Percentiles rank a stretch among this genome's conserved stretches.
These are phyloP conservation scores for Saitozyma sp. DNA, from an alignment of 768 basidiomycete species.

Conservation along the genomic window DNA sequence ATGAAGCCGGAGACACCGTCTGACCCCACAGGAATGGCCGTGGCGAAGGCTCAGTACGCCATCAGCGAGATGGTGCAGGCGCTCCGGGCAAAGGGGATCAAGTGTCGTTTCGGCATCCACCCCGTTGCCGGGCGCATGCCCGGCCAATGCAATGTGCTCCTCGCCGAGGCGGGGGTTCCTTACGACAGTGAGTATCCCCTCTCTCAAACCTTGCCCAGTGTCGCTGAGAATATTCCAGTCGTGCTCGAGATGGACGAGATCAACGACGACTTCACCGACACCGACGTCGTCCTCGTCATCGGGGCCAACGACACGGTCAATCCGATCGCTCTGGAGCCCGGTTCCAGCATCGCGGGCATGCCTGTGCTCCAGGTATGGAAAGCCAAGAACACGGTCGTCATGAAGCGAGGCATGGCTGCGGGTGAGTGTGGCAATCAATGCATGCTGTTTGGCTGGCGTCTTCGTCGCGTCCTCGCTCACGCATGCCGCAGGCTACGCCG, in stretches of 20 bases:
- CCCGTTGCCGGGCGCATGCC: conserved; percentile 93
- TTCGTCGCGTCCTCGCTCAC: background rate
- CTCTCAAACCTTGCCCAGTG: conserved; percentile 41
- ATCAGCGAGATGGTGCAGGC: conserved; percentile 72
- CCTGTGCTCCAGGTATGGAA: conserved; percentile 90
- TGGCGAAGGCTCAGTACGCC: conserved; percentile 80
- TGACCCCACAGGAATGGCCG: conserved; percentile 75
- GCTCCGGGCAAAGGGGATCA: conserved; percentile 71
- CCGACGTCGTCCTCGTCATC: conserved; percentile 86
- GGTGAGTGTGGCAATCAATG: conserved; percentile 54
- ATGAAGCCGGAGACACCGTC: conserved; percentile 55
- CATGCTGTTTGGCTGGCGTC: background rate
- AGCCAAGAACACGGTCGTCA: conserved; percentile 86
- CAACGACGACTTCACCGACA: conserved; percentile 85
- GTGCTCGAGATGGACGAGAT: conserved; percentile 94
- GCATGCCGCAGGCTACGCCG: conserved; percentile 60
- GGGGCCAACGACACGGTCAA: conserved; percentile 93
- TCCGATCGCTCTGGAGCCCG: conserved; percentile 81
- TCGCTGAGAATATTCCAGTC: conserved; percentile 52
- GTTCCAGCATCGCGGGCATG: conserved; percentile 88
- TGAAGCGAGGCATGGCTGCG: conserved; percentile 85
- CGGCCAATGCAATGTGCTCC: conserved; percentile 86
- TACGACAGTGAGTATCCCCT: conserved; percentile 59
- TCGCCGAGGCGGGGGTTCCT: conserved; percentile 85
- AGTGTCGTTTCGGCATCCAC: conserved; percentile 62